These are phyloP conservation scores for Inga laurina DNA, from an alignment of 306 rosid species.

Conservation along the genomic window DNA sequence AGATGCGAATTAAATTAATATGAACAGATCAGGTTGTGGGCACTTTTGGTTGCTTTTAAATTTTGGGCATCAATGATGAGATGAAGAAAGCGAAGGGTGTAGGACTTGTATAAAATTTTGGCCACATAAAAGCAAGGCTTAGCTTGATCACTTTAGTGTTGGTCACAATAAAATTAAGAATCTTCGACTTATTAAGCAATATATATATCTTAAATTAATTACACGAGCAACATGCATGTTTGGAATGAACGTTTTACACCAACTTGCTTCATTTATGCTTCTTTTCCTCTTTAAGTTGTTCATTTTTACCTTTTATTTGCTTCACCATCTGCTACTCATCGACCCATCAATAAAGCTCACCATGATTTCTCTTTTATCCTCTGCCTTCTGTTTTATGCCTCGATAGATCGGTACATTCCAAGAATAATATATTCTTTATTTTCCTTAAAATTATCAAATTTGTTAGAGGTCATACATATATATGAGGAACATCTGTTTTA, in stretches of 20 bases:
- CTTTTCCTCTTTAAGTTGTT: background rate
- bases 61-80: constrained; percentile 11
- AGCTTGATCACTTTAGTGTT: background rate
- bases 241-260: background rate
- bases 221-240: constrained; percentile 11
- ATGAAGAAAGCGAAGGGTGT: constrained; percentile 10
- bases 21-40: background rate
- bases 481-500: background rate
- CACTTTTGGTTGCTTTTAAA: constrained; percentile 16
- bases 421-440: too few relatives aligned
- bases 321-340: background rate
- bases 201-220: background rate
- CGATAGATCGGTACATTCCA: background rate
- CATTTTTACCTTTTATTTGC: background rate
- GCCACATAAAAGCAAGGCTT: background rate
- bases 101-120: constrained; percentile 10
- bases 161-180: background rate
- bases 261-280: background rate
- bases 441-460: background rate
- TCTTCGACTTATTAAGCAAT: background rate
- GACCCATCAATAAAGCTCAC: background rate
- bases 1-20: background rate
- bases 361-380: background rate
- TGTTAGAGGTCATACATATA: background rate
- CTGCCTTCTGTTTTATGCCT: background rate